Evolutionary conservation across 495 filamentous ascomycete species (phyloP), one percentile per base, ranked within the genome.

Genomic region (Lophium mytilinum): DNA sequence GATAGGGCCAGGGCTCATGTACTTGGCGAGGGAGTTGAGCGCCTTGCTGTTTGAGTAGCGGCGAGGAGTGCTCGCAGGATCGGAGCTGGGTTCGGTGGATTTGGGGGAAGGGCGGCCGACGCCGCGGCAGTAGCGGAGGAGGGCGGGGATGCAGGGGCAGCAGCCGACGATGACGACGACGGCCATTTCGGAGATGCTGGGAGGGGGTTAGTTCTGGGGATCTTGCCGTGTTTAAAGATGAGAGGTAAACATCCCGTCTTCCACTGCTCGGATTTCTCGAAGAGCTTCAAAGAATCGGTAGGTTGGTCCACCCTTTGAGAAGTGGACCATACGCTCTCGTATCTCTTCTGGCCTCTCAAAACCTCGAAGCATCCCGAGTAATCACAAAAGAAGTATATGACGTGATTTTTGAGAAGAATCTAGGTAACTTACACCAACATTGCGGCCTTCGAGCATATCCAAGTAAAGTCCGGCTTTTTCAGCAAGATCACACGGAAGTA

Each of bases 151-250:
- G 15, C 48, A 45, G 6, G 56, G 56, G 14, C 52, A 43, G 24
- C 56, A 58, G 11, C 48, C 56, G 34, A 52, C 48, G 7, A 58
- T 10, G 7, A 58, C 39, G n/a, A 57, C 45, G 9, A 30, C 33
- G 17, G 17, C n/a, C n/a, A 57, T 39, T 33, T 57, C 55, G 4
- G 55, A 12, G 34, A 51, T 41, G 37, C 24, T 30, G 24, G 24
- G 6, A 30, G 24, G 24, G 24, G 24, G 24, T 30, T 30, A 30
- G 24, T 3, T 30, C 6, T 30, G 24, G 24, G 24, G 24, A 30
- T 30, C 24, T 30, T 30, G 24, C 24, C 3, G 24, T 3, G 24
- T 6, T 30, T 6, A 30, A 6, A 30, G 24, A 30, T 2, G 24
- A 6, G 24, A 30, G 24, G 24, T 30, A 30, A 30, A 6, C 6